Percentiles rank a stretch among this genome's conserved stretches.
phyloP scores from a whole-genome alignment of 179 eudicot species.

The Vitellaria paradoxa region DNA sequence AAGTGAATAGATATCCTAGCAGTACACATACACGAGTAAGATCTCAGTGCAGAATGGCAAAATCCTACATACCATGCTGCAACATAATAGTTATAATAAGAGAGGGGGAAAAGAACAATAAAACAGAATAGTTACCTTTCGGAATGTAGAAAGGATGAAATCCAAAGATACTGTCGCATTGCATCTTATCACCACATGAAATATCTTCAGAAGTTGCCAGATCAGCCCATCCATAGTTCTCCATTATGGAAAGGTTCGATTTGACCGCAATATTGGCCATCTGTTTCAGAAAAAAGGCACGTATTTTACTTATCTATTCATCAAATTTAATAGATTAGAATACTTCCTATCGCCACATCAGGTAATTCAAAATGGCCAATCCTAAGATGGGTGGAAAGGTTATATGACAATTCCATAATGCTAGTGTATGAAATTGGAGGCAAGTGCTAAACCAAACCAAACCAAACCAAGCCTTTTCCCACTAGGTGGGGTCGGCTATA shows the following conservation, averaged over 20 bases:
- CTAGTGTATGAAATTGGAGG: no score
- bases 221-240: conserved; percentile 69
- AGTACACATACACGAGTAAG: background rate
- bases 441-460: no score
- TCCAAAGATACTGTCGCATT: conserved; percentile 63
- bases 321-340: background rate
- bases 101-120: no score
- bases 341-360: background rate
- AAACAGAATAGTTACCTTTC: conserved; percentile 42
- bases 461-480: no score
- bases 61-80: background rate
- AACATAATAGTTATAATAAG: background rate
- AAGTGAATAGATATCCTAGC: background rate
- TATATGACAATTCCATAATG: no score
- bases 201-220: conserved; percentile 20
- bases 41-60: background rate
- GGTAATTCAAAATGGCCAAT: background rate
- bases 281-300: conserved; percentile 32
- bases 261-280: conserved; percentile 25
- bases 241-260: conserved; percentile 35
- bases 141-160: conserved; percentile 81
- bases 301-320: conserved; percentile 1
- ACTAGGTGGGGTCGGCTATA: no score
- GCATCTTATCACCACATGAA: conserved; percentile 37
- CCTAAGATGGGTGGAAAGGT: no score